Evolutionary conservation across 306 rosid genomes (phyloP).

Genomic region (Acacia crassicarpa): DNA sequence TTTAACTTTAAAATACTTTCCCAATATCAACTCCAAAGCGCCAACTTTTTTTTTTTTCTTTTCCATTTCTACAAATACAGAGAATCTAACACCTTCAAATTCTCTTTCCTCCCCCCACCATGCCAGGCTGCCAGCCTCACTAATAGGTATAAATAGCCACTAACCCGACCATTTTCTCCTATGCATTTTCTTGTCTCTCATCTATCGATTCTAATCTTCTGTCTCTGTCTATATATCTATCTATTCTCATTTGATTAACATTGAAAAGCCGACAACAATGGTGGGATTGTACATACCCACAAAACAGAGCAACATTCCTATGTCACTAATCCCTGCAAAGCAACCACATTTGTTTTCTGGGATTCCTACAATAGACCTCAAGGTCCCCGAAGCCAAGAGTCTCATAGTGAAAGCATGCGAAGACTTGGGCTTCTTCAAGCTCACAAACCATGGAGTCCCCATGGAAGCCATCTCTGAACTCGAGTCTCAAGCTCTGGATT

Average conservation of each 20-base stretch:
- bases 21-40: no score
- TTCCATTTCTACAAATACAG: no score
- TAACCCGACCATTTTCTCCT: neutral
- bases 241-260: neutral
- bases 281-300: constrained; percentile 46
- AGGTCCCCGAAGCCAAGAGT: constrained; percentile 60
- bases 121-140: neutral
- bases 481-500: constrained; percentile 63
- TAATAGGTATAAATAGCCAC: neutral
- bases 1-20: no score
- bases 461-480: constrained; percentile 50
- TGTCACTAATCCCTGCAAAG: constrained; percentile 31
- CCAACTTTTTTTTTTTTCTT: no score
- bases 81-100: neutral
- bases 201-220: no score
- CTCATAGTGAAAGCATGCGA: constrained; percentile 77
- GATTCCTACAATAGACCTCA: constrained; percentile 75
- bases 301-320: constrained; percentile 42
- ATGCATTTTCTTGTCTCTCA: neutral
- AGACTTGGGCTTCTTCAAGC: constrained; percentile 86
- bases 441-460: constrained; percentile 75
- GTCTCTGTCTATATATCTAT: neutral
- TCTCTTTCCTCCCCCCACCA: neutral
- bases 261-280: constrained; percentile 36
- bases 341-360: constrained; percentile 40